A percentile compares a stretch with the other conserved stretches of the same genome.
Evolutionary conservation across 352 stramenopile species (phyloP).

Genomic region (Phytophthora rubi): DNA sequence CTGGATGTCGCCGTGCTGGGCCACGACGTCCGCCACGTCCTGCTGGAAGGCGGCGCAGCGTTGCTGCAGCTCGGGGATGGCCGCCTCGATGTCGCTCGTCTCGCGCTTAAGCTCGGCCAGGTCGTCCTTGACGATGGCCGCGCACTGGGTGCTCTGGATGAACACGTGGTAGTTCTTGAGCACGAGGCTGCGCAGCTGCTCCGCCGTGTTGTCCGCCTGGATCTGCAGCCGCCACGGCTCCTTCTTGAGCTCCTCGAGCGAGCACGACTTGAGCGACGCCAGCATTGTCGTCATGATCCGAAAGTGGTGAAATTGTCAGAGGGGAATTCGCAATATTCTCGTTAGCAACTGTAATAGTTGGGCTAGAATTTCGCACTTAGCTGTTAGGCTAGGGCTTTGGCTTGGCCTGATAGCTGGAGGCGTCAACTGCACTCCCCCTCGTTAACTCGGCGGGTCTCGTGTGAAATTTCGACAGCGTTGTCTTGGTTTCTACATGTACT

Average conservation of each 20-base stretch:
- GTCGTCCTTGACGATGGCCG: slow-evolving; percentile 81
- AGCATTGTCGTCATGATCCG: slow-evolving; percentile 24
- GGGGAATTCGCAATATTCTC: not conserved
- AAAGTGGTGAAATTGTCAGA: not conserved
- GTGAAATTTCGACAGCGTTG: not conserved
- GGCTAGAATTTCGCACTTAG: not conserved
- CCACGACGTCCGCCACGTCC: slow-evolving; percentile 62
- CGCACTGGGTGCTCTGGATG: slow-evolving; percentile 91
- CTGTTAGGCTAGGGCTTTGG: too few species aligned
- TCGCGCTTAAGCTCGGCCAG: slow-evolving; percentile 78
- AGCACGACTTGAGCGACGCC: slow-evolving; percentile 54
- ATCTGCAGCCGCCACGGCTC: slow-evolving; percentile 86
- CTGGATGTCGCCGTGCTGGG: slow-evolving; percentile 83
- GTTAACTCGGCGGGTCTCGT: not conserved
- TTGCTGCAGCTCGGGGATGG: slow-evolving; percentile 64
- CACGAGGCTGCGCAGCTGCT: slow-evolving; percentile 82
- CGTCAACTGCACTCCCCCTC: not conserved
- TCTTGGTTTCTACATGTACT: not conserved
- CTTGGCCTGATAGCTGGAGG: not conserved
- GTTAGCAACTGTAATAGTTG: not conserved
- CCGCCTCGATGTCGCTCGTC: slow-evolving; percentile 49
- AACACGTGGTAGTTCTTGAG: slow-evolving; percentile 93
- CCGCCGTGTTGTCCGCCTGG: slow-evolving; percentile 76
- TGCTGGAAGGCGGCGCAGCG: slow-evolving; percentile 60
- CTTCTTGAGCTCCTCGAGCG: slow-evolving; percentile 86